Conservation (phyloP, 768 basidiomycete species). For the Ramaria rubella region DNA sequence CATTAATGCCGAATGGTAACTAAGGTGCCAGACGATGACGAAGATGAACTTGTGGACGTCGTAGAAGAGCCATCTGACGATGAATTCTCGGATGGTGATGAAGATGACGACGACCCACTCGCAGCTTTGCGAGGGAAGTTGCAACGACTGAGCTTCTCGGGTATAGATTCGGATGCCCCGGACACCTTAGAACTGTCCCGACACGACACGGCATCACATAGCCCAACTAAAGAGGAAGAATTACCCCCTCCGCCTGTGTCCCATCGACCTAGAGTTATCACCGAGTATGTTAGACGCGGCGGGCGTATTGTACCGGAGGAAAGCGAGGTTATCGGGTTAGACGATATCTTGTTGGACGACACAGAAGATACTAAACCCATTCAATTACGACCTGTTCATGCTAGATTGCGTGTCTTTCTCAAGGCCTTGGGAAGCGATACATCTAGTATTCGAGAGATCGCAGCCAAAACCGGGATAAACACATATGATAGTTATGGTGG, state of each 20-base stretch:
- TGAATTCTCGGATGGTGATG: conserved; percentile 19
- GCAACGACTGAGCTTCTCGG: conserved; percentile 45
- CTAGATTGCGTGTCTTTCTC: conserved; percentile 51
- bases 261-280: conserved; percentile 24
- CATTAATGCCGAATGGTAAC: not conserved
- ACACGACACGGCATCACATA: conserved; percentile 30
- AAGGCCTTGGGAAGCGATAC: conserved; percentile 50
- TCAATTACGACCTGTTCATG: conserved; percentile 41
- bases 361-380: conserved; percentile 33
- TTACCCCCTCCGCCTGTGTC: not conserved
- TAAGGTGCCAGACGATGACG: conserved; percentile 27
- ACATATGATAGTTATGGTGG: not conserved
- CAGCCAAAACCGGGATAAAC: conserved; percentile 24
- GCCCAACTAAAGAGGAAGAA: conserved; percentile 6
- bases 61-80: conserved; percentile 54
- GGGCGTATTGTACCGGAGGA: conserved; percentile 54
- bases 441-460: conserved; percentile 39
- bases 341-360: conserved; percentile 31
- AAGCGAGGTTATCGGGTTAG: conserved; percentile 44
- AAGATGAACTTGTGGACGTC: conserved; percentile 64
- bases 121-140: conserved; percentile 52
- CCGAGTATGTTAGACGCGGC: conserved; percentile 66
- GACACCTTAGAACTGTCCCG: conserved; percentile 21
- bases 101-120: conserved; percentile 36
- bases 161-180: conserved; percentile 21